Evolutionary conservation across 2,329 filamentous ascomycete genomes (phyloP).

Genomic region (Colletotrichum destructivum): DNA sequence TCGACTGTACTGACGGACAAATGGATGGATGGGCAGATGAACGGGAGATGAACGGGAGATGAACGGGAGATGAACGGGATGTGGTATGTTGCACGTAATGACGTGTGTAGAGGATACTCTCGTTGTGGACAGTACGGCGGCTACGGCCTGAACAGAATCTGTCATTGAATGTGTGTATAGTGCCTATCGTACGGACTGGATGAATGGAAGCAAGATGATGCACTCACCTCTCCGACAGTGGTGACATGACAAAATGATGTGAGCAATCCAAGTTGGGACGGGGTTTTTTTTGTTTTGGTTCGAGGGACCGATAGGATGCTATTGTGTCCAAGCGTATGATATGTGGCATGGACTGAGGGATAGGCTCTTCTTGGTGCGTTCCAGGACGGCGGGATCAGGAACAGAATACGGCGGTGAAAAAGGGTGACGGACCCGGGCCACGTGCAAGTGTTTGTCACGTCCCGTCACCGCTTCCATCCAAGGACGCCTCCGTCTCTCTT

Average conservation of each 20-base stretch:
- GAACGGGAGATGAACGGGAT: constrained; percentile 14
- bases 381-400: not conserved
- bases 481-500: constrained; percentile 7
- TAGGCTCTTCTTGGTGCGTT: too few species aligned
- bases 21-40: not conserved
- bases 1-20: constrained; percentile 2
- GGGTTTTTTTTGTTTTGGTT: not conserved
- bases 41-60: constrained; percentile 9
- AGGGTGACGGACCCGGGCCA: not conserved
- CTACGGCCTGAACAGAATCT: not conserved
- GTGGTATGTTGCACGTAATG: constrained; percentile 20
- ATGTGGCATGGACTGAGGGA: too few species aligned
- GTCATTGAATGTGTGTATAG: constrained; percentile 1
- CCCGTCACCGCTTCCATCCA: constrained; percentile 9
- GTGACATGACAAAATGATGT: not conserved
- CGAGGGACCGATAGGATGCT: not conserved
- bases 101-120: not conserved
- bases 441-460: constrained; percentile 5
- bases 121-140: not conserved
- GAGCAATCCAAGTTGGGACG: not conserved
- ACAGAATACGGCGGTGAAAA: constrained; percentile 1
- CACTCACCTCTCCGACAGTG: not conserved
- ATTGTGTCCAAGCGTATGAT: not conserved
- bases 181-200: not conserved
- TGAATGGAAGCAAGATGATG: constrained; percentile 25